Evolutionary conservation across 305 asterid genomes (phyloP).

Genomic region (Withania somnifera): DNA sequence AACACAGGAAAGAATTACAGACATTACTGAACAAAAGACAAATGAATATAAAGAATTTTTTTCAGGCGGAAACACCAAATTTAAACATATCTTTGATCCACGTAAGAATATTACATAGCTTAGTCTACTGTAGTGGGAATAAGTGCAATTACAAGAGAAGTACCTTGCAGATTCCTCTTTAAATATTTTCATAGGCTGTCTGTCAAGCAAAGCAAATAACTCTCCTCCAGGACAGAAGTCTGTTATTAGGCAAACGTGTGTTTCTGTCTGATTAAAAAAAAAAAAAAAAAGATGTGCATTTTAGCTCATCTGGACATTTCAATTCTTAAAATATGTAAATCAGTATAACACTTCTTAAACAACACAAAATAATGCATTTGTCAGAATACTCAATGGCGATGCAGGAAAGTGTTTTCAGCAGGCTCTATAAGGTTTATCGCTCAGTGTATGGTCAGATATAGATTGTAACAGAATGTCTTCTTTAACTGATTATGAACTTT

Average conservation of each 20-base stretch:
- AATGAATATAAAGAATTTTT: neutral
- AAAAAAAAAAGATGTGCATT: conserved; percentile 13
- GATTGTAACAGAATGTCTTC: neutral
- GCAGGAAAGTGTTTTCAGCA: neutral
- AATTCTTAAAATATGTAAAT: neutral
- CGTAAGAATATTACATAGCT: neutral
- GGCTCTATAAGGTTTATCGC: neutral
- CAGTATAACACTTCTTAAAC: neutral
- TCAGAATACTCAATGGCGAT: neutral
- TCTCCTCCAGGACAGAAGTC: conserved; percentile 98
- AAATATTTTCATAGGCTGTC: conserved; percentile 85
- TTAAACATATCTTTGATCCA: neutral
- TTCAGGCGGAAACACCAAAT: neutral
- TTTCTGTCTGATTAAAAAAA: conserved; percentile 60
- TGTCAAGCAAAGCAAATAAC: conserved; percentile 88
- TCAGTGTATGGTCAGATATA: neutral
- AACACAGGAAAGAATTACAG: neutral
- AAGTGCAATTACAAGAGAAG: neutral
- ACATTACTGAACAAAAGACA: neutral
- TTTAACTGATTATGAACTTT: neutral
- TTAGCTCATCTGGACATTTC: neutral
- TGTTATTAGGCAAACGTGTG: conserved; percentile 95
- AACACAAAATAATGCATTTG: neutral
- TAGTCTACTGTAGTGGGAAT: neutral
- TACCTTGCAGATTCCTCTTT: conserved; percentile 98